Conservation (phyloP, 2,329 filamentous ascomycete genomes). For the Aphanoascus verrucosus region DNA sequence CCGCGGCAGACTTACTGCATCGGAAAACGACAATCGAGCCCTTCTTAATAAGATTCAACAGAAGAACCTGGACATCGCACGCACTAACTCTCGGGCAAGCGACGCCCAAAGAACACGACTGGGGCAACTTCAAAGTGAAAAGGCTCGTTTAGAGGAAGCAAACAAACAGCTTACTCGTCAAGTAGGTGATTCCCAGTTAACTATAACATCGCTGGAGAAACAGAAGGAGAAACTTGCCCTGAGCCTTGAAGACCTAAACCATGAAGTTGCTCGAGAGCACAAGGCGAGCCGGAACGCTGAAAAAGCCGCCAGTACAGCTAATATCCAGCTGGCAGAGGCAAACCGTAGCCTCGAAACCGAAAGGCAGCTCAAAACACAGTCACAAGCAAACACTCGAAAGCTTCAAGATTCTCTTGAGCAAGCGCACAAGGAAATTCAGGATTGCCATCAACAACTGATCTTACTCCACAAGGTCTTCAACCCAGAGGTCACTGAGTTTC, state of each 20-base stretch:
- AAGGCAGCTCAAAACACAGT: constrained; percentile 70
- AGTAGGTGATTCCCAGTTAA: constrained; percentile 72
- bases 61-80: constrained; percentile 90
- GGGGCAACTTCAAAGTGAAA: constrained; percentile 67
- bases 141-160: constrained; percentile 70
- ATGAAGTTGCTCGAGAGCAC: constrained; percentile 80
- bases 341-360: constrained; percentile 88
- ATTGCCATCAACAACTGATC: constrained; percentile 69
- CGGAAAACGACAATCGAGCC: constrained; percentile 90
- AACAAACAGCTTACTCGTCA: constrained; percentile 71
- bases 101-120: constrained; percentile 74
- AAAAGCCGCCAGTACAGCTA: constrained; percentile 69
- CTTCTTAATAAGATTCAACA: constrained; percentile 96
- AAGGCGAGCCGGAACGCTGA: constrained; percentile 84
- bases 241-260: constrained; percentile 80
- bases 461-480: constrained; percentile 79
- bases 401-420: constrained; percentile 69
- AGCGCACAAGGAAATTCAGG: constrained; percentile 67
- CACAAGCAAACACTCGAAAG: constrained; percentile 72
- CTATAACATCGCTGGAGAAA: constrained; percentile 77
- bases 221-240: constrained; percentile 86
- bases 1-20: constrained; percentile 78
- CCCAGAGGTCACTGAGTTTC: constrained; percentile 55
- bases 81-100: constrained; percentile 73
- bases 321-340: constrained; percentile 73